Conservation (phyloP, 805 yeast genomes). For the Hagleromyces aurorensis region DNA sequence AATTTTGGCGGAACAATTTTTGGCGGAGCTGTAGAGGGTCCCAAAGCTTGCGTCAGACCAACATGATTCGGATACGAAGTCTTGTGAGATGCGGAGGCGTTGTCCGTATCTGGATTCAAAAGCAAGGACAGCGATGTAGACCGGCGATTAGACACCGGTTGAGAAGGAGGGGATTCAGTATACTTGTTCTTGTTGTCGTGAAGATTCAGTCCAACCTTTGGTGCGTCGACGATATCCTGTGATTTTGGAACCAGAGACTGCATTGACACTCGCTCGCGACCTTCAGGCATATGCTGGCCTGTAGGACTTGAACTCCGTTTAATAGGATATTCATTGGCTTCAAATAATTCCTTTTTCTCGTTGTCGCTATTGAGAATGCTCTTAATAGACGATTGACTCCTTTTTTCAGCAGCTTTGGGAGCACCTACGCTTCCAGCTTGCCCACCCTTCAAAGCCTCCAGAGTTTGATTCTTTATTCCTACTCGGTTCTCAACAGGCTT, state of each 20-base stretch:
- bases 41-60: not conserved
- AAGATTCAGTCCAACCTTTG: not conserved
- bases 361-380: slow-evolving; percentile 7
- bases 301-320: not conserved
- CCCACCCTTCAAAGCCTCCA: not conserved
- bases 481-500: no score
- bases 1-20: not conserved
- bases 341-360: slow-evolving; percentile 1
- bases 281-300: no score
- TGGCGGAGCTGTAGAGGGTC: not conserved
- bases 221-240: not conserved
- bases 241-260: not conserved
- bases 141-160: slow-evolving; percentile 6
- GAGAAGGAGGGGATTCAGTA: slow-evolving; percentile 4
- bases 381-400: slow-evolving; percentile 4
- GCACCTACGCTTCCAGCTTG: slow-evolving; percentile 2
- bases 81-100: not conserved
- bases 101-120: slow-evolving; percentile 9
- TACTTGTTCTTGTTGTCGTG: not conserved
- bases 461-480: no score
- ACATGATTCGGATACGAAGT: slow-evolving; percentile 1
- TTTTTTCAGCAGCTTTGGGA: slow-evolving; percentile 3
- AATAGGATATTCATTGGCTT: not conserved
- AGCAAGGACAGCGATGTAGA: slow-evolving; percentile 11
- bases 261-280: no score